Base-by-base conservation (phyloP, 2,329 filamentous ascomycete species). In the Cytospora piceae region DNA sequence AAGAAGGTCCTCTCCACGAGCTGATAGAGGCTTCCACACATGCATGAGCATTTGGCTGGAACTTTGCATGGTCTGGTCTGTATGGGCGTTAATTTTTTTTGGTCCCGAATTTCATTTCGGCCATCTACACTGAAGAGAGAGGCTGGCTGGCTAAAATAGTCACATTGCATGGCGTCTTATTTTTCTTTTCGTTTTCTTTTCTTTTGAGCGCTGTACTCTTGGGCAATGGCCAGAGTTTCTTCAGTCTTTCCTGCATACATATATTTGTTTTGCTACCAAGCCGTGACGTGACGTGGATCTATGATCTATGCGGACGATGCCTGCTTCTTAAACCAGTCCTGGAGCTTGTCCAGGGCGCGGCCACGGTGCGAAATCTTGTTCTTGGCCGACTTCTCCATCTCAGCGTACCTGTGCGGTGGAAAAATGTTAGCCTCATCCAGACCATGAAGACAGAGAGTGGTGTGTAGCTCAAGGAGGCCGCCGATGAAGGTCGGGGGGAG, bases 361-460 rank as follows among this genome's bases (percentile, higher is more conserved):
- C 86, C 90, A 53, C 95, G 90, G 79, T 99, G 95, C 31, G 94
- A 97, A 73, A 99, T 92, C 74, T 88, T 87, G 81, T 98, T 99
- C 87, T 96, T 96, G 75, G 88, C 87, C 12, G 76, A 79, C 77
- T 91, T 94, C 60, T 93, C 90, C 95, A 99, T 99, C 81, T 99
- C 95, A 32, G 95, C 95, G 76, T 96, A 90, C 2, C 87, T 90
- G 54, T 69, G 17, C 22, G 24, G 11, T 17, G 9, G 2, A 3
- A 31, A 20, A 61, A 32, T 63, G 6, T 24, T 56, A 67, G 42
- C 14, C 9, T 39, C 15, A 11, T 2, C 15, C 15, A 17, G 37
- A 17, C 37, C 37, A 17, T 39, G 37, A 17, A 34, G 8, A 34
- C 9, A 14, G 2, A 34, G 9, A 9, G 8, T 34, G 37, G 17